Evolutionary conservation across 768 basidiomycete species (phyloP), one percentile per base, ranked within the genome.

Genomic region (Leccinum pellstonianum): DNA sequence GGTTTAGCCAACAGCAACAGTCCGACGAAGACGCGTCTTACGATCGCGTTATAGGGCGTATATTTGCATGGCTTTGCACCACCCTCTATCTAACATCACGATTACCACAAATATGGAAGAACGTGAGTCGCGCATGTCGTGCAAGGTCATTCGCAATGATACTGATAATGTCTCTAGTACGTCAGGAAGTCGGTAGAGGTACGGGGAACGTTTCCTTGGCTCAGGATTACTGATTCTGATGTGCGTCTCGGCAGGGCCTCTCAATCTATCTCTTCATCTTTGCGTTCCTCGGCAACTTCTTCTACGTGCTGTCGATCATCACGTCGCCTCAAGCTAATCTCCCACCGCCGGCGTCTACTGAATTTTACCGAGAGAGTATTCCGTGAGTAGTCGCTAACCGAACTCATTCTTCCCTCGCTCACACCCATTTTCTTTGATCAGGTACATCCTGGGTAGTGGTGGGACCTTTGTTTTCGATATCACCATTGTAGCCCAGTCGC

Each of bases 51-150:
- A 76, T 98, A 52, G 97, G 97, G 1, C 87, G 97, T 3, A 84
- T 94, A 56, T 94, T 90, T 56, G 95, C 97, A 9, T 99, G 97
- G 97, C 69, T 88, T 19, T 98, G 96, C 71, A 94, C 95, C 2
- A 91, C 86, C 0, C 77, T 98, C 15, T 99, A 99, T 74, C 77
- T 99, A 37, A 98, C 96, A 3, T 92, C 90, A 3, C 85, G 97
- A 60, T 75, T 99, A 67, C 97, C 97, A 21, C 97, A 99, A 73
- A 97, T 99, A 63, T 98, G 25, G 97, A 96, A 95, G 75, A 98
- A 98, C 69, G 95, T 97, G 73, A 72, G 93, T 86, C 38, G 25
- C 48, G 31, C 21, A 53, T 29, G 33, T 52, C 23, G 21, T 53
- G 21, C 48, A 49, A 38, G 8, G 15, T 57, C 33, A 38, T 38